Evolutionary conservation across 1,284 basidiomycete genomes (phyloP).

Genomic region (Ceratobasidium sp.): DNA sequence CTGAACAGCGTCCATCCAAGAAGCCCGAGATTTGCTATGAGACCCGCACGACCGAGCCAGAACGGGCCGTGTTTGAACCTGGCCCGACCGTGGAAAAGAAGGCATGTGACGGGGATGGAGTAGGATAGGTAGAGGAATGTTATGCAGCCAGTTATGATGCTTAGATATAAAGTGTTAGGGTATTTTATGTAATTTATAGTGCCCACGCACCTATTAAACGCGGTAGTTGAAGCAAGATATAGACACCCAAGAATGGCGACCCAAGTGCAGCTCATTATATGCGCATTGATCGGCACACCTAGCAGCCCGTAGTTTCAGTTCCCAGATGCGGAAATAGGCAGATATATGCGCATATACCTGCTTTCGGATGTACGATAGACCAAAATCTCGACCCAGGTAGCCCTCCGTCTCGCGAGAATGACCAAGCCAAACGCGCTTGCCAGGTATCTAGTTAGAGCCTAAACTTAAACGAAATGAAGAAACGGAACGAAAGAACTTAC

Average conservation of each 20-base stretch:
- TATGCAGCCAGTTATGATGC: constrained; percentile 40
- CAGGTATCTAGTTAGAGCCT: constrained; percentile 36
- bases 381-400: constrained; percentile 43
- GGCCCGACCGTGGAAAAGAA: constrained; percentile 24
- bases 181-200: not conserved
- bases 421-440: constrained; percentile 43
- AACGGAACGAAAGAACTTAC: constrained; percentile 6
- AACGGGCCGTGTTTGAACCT: constrained; percentile 29
- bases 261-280: constrained; percentile 39
- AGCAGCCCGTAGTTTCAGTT: not conserved
- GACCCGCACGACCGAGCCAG: constrained; percentile 20
- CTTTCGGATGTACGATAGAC: constrained; percentile 32
- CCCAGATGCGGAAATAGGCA: not conserved
- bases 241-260: constrained; percentile 39
- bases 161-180: constrained; percentile 5
- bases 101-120: constrained; percentile 38
- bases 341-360: not conserved
- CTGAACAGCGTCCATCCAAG: constrained; percentile 35
- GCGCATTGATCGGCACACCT: constrained; percentile 37
- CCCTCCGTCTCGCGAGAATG: constrained; percentile 34
- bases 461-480: not conserved
- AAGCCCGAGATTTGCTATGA: constrained; percentile 36
- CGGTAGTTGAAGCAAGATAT: constrained; percentile 35
- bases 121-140: constrained; percentile 40
- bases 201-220: constrained; percentile 25